phyloP scores from a whole-genome alignment of 257 asterid species.

The Datura wrightii region DNA sequence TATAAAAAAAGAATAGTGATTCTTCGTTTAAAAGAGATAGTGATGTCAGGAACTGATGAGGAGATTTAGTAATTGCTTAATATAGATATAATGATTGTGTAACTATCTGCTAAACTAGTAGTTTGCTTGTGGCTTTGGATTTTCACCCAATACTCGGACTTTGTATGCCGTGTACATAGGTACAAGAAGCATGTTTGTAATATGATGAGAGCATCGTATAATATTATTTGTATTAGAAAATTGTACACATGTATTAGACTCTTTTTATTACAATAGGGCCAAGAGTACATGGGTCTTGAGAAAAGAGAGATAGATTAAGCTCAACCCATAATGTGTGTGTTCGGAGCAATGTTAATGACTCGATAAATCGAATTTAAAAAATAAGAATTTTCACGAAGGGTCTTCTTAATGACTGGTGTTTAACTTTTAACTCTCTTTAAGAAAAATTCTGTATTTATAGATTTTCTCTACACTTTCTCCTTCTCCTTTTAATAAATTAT shows the following conservation, averaged over 20 bases:
- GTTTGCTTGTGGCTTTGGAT: constrained; percentile 66
- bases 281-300: too few relatives aligned
- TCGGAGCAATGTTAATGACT: too few relatives aligned
- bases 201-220: background rate
- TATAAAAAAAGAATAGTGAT: constrained; percentile 38
- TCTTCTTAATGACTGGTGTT: too few relatives aligned
- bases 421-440: too few relatives aligned
- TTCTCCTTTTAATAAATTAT: too few relatives aligned
- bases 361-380: too few relatives aligned
- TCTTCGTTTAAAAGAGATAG: constrained; percentile 41
- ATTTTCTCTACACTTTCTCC: too few relatives aligned
- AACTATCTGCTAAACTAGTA: constrained; percentile 53
- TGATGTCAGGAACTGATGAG: constrained; percentile 48
- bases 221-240: background rate
- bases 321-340: too few relatives aligned
- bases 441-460: too few relatives aligned
- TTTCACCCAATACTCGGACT: constrained; percentile 49
- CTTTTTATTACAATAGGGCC: too few relatives aligned
- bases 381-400: too few relatives aligned
- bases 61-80: background rate
- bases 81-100: constrained; percentile 35
- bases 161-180: background rate
- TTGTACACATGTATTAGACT: background rate
- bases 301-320: too few relatives aligned
- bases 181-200: background rate